These are phyloP conservation scores for Athelia sp. DNA, from an alignment of 1,284 basidiomycete genomes.

Conservation along the genomic window DNA sequence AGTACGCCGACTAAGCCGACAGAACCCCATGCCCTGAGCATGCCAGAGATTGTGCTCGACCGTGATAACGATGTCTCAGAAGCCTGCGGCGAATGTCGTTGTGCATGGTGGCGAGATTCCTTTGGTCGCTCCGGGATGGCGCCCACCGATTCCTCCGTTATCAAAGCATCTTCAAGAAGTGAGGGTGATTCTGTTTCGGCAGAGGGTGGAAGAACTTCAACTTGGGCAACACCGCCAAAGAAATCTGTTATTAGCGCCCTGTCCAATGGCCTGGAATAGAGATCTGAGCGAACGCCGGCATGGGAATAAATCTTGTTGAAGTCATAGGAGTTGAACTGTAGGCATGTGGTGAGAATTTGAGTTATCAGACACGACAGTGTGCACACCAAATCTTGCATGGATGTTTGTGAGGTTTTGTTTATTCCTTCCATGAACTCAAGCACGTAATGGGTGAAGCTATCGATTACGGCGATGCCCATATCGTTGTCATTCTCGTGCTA, in stretches of 20 bases:
- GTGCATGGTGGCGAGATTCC: neutral
- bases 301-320: slow-evolving; percentile 74
- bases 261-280: slow-evolving; percentile 69
- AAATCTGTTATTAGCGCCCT: slow-evolving; percentile 90
- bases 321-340: slow-evolving; percentile 80
- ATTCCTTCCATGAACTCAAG: slow-evolving; percentile 90
- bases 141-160: too few relatives aligned
- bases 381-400: slow-evolving; percentile 83
- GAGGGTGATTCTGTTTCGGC: slow-evolving; percentile 1
- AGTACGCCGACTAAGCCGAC: slow-evolving; percentile 26
- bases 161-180: slow-evolving; percentile 3
- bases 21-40: slow-evolving; percentile 32
- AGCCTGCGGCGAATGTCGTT: neutral
- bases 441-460: slow-evolving; percentile 90
- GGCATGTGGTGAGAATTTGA: neutral
- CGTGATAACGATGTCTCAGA: neutral
- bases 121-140: neutral
- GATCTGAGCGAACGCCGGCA: slow-evolving; percentile 82
- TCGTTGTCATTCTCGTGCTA: slow-evolving; percentile 92
- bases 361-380: neutral
- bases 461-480: slow-evolving; percentile 94
- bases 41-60: slow-evolving; percentile 1
- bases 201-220: slow-evolving; percentile 48
- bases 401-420: slow-evolving; percentile 82
- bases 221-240: slow-evolving; percentile 88